Conservation (phyloP, 768 basidiomycete genomes). For the Amanita inopinata region DNA sequence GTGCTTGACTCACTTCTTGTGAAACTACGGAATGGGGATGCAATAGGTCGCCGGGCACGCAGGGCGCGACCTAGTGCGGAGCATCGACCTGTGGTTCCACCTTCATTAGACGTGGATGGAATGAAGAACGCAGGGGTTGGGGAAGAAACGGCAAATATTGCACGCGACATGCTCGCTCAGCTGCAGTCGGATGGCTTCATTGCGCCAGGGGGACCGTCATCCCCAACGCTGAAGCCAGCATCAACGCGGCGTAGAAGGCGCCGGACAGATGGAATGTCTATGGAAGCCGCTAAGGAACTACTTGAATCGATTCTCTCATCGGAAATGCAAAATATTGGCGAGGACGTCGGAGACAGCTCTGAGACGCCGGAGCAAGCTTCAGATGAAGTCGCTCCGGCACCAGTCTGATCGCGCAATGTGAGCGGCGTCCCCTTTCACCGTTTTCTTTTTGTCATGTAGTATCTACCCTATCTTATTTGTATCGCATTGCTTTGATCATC, state of each 20-base stretch:
- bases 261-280: conserved; percentile 21
- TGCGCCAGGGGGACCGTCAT: conserved; percentile 35
- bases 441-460: neutral
- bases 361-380: neutral
- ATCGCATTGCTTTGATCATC: too few species aligned
- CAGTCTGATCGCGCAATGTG: too few species aligned
- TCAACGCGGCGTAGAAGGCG: conserved; percentile 30
- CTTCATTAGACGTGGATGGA: conserved; percentile 25
- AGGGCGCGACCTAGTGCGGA: conserved; percentile 35
- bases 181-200: conserved; percentile 66
- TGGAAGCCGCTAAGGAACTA: conserved; percentile 18
- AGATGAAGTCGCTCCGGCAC: too few species aligned
- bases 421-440: neutral
- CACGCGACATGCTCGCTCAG: conserved; percentile 66
- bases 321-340: conserved; percentile 21
- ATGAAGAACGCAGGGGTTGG: conserved; percentile 15
- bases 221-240: conserved; percentile 10
- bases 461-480: too few species aligned
- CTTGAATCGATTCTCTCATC: conserved; percentile 23
- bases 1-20: conserved; percentile 66
- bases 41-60: conserved; percentile 45
- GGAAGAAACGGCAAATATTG: conserved; percentile 46
- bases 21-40: conserved; percentile 63
- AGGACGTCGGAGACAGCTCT: neutral
- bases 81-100: conserved; percentile 21